A percentile compares a stretch with the other conserved stretches of the same genome.
Evolutionary conservation across 257 asterid genomes (phyloP).

Genomic region (Solanum okadae): DNA sequence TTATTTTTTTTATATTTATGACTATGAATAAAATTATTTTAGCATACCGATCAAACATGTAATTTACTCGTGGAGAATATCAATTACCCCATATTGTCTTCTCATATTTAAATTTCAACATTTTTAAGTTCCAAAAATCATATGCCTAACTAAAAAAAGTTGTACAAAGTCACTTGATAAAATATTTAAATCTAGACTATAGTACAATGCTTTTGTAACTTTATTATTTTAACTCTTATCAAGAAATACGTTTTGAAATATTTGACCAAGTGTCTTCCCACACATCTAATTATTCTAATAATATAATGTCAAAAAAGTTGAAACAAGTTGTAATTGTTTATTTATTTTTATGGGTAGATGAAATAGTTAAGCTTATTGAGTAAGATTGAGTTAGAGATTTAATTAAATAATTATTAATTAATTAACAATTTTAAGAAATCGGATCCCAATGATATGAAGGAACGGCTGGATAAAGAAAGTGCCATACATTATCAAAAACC

Average conservation of each 20-base stretch:
- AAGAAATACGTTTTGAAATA: not conserved
- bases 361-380: not conserved
- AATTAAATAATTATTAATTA: not conserved
- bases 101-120: not conserved
- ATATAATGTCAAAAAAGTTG: not conserved
- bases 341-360: not conserved
- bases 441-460: not conserved
- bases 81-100: not conserved
- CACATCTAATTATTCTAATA: not conserved
- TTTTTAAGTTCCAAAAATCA: not conserved
- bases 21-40: not conserved
- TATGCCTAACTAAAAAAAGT: not conserved
- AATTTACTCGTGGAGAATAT: not conserved
- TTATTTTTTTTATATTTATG: too few relatives aligned
- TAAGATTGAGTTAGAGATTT: not conserved
- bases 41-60: not conserved
- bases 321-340: not conserved
- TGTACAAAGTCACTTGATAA: not conserved
- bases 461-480: not conserved
- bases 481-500: not conserved
- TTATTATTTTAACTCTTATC: not conserved
- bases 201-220: not conserved
- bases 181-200: not conserved
- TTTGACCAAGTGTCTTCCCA: not conserved
- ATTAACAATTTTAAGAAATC: not conserved